A percentile compares a stretch with the other conserved stretches of the same genome.
Evolutionary conservation across 768 basidiomycete genomes (phyloP).

Genomic region (Serendipita sp.): DNA sequence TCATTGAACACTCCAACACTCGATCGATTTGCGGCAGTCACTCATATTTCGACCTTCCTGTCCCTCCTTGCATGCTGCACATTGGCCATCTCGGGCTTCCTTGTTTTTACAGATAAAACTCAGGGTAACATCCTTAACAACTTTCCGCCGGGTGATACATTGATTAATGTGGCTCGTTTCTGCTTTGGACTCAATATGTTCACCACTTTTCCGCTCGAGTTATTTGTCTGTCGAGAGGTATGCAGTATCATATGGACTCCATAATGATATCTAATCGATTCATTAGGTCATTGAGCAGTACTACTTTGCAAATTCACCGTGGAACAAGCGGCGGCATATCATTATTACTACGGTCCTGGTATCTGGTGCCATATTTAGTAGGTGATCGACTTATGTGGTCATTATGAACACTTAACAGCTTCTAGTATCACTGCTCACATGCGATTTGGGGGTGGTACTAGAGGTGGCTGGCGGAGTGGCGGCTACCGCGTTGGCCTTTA

Average conservation of each 20-base stretch:
- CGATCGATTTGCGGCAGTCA: slow-evolving; percentile 83
- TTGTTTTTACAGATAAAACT: slow-evolving; percentile 81
- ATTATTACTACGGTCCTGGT: slow-evolving; percentile 82
- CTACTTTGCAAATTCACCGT: slow-evolving; percentile 81
- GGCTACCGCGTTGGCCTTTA: slow-evolving; percentile 81
- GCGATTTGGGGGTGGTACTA: slow-evolving; percentile 94
- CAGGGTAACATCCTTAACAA: slow-evolving; percentile 97
- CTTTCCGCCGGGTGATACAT: slow-evolving; percentile 61
- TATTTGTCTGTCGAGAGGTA: slow-evolving; percentile 95
- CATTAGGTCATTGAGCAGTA: slow-evolving; percentile 81
- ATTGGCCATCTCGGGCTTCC: slow-evolving; percentile 71
- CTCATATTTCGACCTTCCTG: slow-evolving; percentile 75
- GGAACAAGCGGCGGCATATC: slow-evolving; percentile 67
- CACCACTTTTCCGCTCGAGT: slow-evolving; percentile 86
- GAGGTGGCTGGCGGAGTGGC: slow-evolving; percentile 97
- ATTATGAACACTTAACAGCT: not conserved
- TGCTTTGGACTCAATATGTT: slow-evolving; percentile 97
- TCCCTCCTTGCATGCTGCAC: slow-evolving; percentile 74
- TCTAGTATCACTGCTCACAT: slow-evolving; percentile 77
- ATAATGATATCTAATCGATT: not conserved
- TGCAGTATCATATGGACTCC: slow-evolving; percentile 4
- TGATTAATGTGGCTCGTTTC: slow-evolving; percentile 91
- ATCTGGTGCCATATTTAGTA: slow-evolving; percentile 67
- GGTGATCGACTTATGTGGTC: slow-evolving; percentile 15
- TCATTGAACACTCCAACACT: slow-evolving; percentile 83